Evolutionary conservation across 805 yeast genomes (phyloP).

Genomic region (Wickerhamomyces tratensis): DNA sequence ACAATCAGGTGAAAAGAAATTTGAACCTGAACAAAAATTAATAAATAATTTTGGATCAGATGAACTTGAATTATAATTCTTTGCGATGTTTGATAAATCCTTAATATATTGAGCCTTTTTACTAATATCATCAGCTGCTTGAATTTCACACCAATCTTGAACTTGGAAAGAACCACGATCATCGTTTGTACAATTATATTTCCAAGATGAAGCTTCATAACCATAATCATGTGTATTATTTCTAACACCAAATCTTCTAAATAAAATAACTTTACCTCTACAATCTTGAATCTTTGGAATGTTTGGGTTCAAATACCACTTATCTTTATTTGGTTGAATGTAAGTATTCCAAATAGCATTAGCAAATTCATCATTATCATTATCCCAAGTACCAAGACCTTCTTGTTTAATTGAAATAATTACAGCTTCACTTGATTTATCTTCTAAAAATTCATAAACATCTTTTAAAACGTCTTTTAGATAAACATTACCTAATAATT

Average conservation of each 20-base stretch:
- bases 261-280: constrained; percentile 57
- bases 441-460: constrained; percentile 45
- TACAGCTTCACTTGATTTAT: constrained; percentile 49
- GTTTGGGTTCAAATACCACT: constrained; percentile 49
- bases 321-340: constrained; percentile 35
- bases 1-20: constrained; percentile 58
- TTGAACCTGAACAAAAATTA: constrained; percentile 68
- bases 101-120: constrained; percentile 50
- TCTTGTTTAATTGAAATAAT: constrained; percentile 66
- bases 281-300: constrained; percentile 53
- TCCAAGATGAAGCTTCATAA: constrained; percentile 60
- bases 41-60: constrained; percentile 48
- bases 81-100: constrained; percentile 43
- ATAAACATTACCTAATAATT: constrained; percentile 44
- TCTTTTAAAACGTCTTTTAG: constrained; percentile 44
- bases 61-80: constrained; percentile 34
- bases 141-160: constrained; percentile 68
- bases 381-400: constrained; percentile 59
- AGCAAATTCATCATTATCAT: constrained; percentile 54
- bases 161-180: constrained; percentile 54
- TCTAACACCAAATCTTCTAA: constrained; percentile 62
- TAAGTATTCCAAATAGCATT: constrained; percentile 50
- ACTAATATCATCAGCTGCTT: constrained; percentile 37
- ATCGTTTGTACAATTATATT: constrained; percentile 54
- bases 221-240: constrained; percentile 44